These are phyloP conservation scores for Melanogaster broomeanus DNA, from an alignment of 768 basidiomycete genomes.

Conservation along the genomic window DNA sequence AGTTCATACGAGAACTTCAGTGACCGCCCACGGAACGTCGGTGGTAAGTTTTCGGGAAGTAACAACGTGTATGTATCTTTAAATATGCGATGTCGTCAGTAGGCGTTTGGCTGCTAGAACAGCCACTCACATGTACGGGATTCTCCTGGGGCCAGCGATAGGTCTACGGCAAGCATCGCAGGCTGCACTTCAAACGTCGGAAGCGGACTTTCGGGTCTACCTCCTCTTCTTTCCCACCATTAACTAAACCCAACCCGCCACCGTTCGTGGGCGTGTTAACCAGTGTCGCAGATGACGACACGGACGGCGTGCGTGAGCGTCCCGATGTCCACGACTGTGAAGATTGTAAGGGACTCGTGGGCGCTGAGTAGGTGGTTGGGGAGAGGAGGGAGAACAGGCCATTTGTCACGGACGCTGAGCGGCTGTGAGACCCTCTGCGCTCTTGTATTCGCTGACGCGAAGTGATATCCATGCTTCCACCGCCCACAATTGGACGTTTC, in stretches of 20 bases:
- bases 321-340: slow-evolving; percentile 26
- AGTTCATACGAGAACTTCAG: slow-evolving; percentile 89
- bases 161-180: slow-evolving; percentile 87
- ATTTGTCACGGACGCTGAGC: slow-evolving; percentile 53
- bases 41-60: slow-evolving; percentile 82
- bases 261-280: slow-evolving; percentile 14
- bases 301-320: slow-evolving; percentile 20
- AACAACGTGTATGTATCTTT: slow-evolving; percentile 78
- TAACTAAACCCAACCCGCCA: slow-evolving; percentile 34
- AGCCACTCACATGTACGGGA: slow-evolving; percentile 66
- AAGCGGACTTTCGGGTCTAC: slow-evolving; percentile 62
- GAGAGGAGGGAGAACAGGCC: slow-evolving; percentile 53
- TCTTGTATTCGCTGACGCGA: slow-evolving; percentile 31
- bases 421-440: slow-evolving; percentile 41
- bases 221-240: slow-evolving; percentile 39
- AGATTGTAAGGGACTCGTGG: slow-evolving; percentile 20
- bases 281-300: slow-evolving; percentile 20
- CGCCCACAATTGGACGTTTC: slow-evolving; percentile 47
- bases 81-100: background rate
- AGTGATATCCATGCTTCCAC: slow-evolving; percentile 81
- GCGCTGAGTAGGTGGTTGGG: slow-evolving; percentile 33
- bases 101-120: background rate
- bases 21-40: slow-evolving; percentile 84
- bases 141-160: slow-evolving; percentile 81
- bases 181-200: slow-evolving; percentile 88